phyloP scores from a whole-genome alignment of 2,329 filamentous ascomycete genomes.

The Aspergillus sp. region DNA sequence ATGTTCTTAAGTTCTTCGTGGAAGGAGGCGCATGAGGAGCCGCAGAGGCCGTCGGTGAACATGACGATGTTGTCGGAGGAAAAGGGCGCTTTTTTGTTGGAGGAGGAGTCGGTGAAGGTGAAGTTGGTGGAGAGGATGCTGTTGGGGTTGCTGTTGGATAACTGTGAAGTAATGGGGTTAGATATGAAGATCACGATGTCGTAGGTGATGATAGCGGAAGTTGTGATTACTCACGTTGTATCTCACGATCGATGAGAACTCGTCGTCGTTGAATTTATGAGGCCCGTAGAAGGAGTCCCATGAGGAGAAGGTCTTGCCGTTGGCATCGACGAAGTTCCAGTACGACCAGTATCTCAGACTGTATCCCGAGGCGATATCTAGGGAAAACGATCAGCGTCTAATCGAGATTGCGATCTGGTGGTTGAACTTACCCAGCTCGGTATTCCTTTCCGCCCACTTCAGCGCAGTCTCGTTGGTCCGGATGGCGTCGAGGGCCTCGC shows the following conservation, averaged over 20 bases:
- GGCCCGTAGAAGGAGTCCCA: conserved; percentile 44
- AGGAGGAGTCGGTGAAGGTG: conserved; percentile 33
- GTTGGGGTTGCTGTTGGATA: conserved; percentile 11
- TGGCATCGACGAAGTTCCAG: conserved; percentile 21
- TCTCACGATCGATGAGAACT: conserved; percentile 19
- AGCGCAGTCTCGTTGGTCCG: conserved; percentile 7
- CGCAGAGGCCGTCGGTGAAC: conserved; percentile 56
- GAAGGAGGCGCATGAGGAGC: conserved; percentile 59
- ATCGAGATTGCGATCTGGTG: not conserved
- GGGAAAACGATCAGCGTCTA: not conserved
- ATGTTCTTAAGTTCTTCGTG: conserved; percentile 52
- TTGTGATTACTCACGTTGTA: conserved; percentile 11
- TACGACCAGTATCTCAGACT: conserved; percentile 12
- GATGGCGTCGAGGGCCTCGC: conserved; percentile 18
- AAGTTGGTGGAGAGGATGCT: conserved; percentile 25
- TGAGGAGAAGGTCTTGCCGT: conserved; percentile 32
- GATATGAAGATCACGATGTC: too few relatives aligned
- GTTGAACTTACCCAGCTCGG: not conserved
- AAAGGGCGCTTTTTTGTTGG: conserved; percentile 16
- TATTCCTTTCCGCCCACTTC: not conserved
- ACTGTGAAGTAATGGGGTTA: not conserved
- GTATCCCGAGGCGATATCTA: not conserved
- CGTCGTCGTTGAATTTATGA: conserved; percentile 19
- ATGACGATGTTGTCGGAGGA: conserved; percentile 31
- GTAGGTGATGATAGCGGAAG: too few relatives aligned